Base-by-base conservation (phyloP, 2,329 filamentous ascomycete genomes). In the Exophiala spinifera region DNA sequence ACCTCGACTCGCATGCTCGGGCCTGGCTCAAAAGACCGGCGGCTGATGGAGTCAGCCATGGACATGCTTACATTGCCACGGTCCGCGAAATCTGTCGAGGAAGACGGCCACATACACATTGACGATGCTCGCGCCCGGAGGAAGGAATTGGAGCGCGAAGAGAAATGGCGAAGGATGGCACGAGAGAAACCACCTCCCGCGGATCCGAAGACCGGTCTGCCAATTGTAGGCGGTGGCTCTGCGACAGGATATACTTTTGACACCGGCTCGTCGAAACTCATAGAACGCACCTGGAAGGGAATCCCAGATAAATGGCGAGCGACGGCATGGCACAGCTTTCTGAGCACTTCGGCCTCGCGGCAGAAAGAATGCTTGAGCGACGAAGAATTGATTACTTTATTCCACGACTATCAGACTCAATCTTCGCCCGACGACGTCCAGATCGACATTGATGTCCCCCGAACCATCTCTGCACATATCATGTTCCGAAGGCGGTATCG, bases 251-350 rank as follows among this genome's bases (percentile, higher is more conserved):
- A 86, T 60, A 87, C 91, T 51, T 97, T 97, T 67, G 91, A 96
- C 70, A 81, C 82, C 34, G 84, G 80, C 60, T 88, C 87, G 68
- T 79, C 88, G n/a, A 91, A 96, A 70, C 77, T 99, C 40, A 85
- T 96, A 55, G 87, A 91, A 62, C 83, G 94, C 52, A 95, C 91
- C 1, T 99, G 94, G 94, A 99, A 99, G 69, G 94, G 94, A 25
- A 96, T 99, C 60, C 94, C 94, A 0, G 94, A 99, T 71, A 85
- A 90, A 59, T 99, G 94, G 94, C 87, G 94, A 48, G 83, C 87
- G 28, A 87, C 89, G 1, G 94, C 92, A 1, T 99, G 94, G 94
- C 92, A 92, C 74, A 90, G 91, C 3, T 99, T 99, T 68, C 80
- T 99, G 23, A 81, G 84, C 5, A 76, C 87, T 7, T 92, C 89